Evolutionary conservation across 495 filamentous ascomycete species (phyloP).

Genomic region (Cladorrhinum samala): DNA sequence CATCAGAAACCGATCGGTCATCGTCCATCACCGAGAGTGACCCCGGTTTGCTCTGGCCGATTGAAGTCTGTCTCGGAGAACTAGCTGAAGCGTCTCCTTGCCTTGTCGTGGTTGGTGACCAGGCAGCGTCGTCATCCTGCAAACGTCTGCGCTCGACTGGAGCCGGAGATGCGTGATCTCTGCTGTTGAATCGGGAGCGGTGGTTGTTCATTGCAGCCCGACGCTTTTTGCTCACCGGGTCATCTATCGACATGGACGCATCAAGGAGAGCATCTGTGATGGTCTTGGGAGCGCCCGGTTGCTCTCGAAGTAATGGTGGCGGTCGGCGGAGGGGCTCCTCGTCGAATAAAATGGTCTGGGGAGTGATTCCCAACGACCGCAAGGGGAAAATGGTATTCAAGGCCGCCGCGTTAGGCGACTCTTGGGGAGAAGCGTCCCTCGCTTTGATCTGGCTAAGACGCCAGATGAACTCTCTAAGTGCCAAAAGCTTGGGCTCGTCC

Average conservation of each 20-base stretch:
- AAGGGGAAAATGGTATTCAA: slow-evolving; percentile 66
- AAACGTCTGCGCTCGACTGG: slow-evolving; percentile 26
- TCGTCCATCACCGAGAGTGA: slow-evolving; percentile 24
- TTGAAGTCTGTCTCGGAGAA: slow-evolving; percentile 24
- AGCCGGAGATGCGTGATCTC: slow-evolving; percentile 34
- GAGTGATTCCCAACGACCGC: slow-evolving; percentile 63
- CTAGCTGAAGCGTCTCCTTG: slow-evolving; percentile 22
- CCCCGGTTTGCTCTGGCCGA: slow-evolving; percentile 19
- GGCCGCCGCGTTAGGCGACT: slow-evolving; percentile 23
- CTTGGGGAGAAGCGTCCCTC: slow-evolving; percentile 41
- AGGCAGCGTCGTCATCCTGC: slow-evolving; percentile 17
- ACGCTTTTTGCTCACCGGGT: slow-evolving; percentile 52
- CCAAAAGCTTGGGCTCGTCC: slow-evolving; percentile 86
- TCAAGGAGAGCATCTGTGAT: slow-evolving; percentile 89
- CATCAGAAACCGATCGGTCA: slow-evolving; percentile 32
- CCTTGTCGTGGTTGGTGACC: slow-evolving; percentile 24
- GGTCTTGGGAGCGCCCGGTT: slow-evolving; percentile 55
- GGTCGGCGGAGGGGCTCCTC: slow-evolving; percentile 42
- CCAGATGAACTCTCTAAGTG: slow-evolving; percentile 88
- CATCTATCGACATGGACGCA: slow-evolving; percentile 83
- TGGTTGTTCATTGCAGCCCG: slow-evolving; percentile 48
- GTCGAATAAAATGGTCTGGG: slow-evolving; percentile 90
- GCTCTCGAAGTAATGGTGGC: slow-evolving; percentile 13
- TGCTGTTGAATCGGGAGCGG: slow-evolving; percentile 41
- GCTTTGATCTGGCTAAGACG: slow-evolving; percentile 65